Conservation (phyloP, 441 rosid species). For the Populus hybrid region DNA sequence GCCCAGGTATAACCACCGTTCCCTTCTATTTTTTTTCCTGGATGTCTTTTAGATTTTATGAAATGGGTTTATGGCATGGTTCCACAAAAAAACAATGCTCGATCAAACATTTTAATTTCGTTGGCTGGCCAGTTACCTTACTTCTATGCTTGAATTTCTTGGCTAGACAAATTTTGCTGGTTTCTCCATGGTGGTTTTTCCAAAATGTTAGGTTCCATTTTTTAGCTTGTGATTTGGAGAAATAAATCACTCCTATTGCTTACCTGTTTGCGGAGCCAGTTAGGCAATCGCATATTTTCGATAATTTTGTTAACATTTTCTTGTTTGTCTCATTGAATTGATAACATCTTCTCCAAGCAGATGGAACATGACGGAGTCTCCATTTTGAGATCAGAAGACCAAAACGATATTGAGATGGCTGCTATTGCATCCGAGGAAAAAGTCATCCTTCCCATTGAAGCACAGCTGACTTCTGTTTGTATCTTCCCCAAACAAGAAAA, state of each 20-base stretch:
- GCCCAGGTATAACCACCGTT: constrained; percentile 22
- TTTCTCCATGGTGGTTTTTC: not conserved
- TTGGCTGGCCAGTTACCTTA: too few species aligned
- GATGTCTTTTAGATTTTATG: not conserved
- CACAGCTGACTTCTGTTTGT: constrained; percentile 25
- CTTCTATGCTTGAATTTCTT: too few species aligned
- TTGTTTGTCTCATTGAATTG: not conserved
- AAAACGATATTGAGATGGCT: constrained; percentile 38
- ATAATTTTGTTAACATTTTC: not conserved
- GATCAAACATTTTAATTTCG: not conserved
- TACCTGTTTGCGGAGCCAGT: not conserved
- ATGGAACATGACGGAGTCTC: constrained; percentile 56
- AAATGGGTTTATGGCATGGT: constrained; percentile 8
- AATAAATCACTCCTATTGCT: not conserved
- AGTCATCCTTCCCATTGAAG: constrained; percentile 25
- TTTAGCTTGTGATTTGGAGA: not conserved
- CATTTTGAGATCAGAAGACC: constrained; percentile 34
- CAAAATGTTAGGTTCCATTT: not conserved
- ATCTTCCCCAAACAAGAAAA: constrained; percentile 47
- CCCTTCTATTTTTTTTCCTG: not conserved
- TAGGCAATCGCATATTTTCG: not conserved
- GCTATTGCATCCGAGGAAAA: constrained; percentile 26
- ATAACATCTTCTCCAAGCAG: constrained; percentile 20
- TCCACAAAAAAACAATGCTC: not conserved
- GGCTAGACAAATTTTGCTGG: not conserved